Base-by-base conservation (phyloP, 1,284 basidiomycete genomes). In the Apiotrichum mycotoxinovorans region DNA sequence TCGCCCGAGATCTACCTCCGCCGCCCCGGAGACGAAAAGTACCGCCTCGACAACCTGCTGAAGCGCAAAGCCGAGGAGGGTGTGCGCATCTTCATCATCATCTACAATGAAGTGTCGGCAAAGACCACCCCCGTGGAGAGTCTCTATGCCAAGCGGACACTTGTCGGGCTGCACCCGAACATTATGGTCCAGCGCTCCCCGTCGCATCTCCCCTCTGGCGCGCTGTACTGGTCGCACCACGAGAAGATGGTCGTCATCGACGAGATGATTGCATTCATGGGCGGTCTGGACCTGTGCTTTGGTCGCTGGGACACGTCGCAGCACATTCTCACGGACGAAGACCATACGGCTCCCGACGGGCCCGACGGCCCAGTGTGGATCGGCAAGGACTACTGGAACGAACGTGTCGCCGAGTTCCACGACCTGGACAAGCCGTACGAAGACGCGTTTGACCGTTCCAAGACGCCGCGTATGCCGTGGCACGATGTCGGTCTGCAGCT, bases 191-290 rank as follows among this genome's bases (percentile, higher is more conserved):
- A 98, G 74, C 85, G 96, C 40, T 98, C 94, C 15, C 96, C 96
- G 0, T 95, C 91, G 5, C 95, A 98, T 77, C 93, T 98, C 74
- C 89, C 94, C 70, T 97, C 93, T 0, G 94, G 95, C 4, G 98
- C 94, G 0, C 92, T 97, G 74, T 96, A 96, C 73, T 98, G 95
- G 95, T 92, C 92, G 33, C 93, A 96, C 78, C 96, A 98, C 77
- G 96, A 99, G 80, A 99, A 98, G 76, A 75, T 99, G 58, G 98
- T 95, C 73, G 91, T 98, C 17, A 91, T 98, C 61, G 96, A 99
- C 74, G 91, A 97, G 75, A 87, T 91, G 0, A 95, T 98, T 63
- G 95, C 91, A 0, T 98, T 98, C 77, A 96, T 94, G 90, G 96
- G 96, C 30, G 96, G 96, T 1, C 78, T 99, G 37, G 96, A 99